Evolutionary conservation across 345 rosid genomes (phyloP).

Genomic region (Turnera subulata): DNA sequence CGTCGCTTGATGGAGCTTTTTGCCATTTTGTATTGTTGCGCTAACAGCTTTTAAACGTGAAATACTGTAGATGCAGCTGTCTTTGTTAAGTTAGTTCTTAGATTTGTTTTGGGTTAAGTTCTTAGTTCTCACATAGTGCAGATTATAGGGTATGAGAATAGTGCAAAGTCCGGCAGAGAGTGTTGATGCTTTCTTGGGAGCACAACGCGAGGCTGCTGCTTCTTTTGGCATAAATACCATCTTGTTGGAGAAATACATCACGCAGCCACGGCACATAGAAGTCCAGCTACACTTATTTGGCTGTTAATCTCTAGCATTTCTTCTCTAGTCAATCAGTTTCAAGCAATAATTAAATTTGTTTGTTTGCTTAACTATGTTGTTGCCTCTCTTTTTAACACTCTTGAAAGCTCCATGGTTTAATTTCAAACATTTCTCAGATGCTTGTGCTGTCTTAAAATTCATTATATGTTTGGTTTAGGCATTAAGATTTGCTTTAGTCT

Average conservation of each 20-base stretch:
- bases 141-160: constrained; percentile 87
- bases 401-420: background rate
- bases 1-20: background rate
- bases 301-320: background rate
- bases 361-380: background rate
- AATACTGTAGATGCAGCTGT: background rate
- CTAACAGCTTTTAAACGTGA: too few species aligned
- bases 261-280: constrained; percentile 89
- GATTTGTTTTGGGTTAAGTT: constrained; percentile 19
- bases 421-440: background rate
- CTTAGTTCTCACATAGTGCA: constrained; percentile 27
- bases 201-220: constrained; percentile 93
- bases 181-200: constrained; percentile 80
- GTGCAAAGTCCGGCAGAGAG: constrained; percentile 61
- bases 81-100: constrained; percentile 3
- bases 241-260: constrained; percentile 89
- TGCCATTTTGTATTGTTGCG: background rate
- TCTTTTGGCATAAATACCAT: constrained; percentile 86
- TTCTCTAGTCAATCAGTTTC: background rate
- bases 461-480: constrained; percentile 11
- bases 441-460: constrained; percentile 1
- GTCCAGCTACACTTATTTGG: constrained; percentile 58
- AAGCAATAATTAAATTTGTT: background rate
- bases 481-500: background rate
- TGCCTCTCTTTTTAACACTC: background rate